Base-by-base conservation (phyloP, 2,329 filamentous ascomycete species). In the Colletotrichum lini region DNA sequence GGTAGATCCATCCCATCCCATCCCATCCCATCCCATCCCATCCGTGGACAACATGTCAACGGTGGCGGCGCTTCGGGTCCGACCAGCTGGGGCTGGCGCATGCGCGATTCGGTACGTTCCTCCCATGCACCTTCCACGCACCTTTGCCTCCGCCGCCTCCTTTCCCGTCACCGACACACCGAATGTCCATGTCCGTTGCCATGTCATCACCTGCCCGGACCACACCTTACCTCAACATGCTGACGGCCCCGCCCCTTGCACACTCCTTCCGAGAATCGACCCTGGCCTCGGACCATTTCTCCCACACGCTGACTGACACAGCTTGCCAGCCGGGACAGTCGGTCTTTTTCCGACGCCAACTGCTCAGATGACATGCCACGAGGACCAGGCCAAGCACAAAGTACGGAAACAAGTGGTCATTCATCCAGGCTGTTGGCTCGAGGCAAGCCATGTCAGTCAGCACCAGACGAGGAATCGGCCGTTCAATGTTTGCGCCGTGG, bases 11-110 rank as follows among this genome's bases (percentile, higher is more conserved):
- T 38, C 35, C 8, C 30, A 35, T 9, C 7, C 8, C 35, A 35
- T 35, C 35, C 35, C 35, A 35, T 35, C 30, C 30, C 30, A 9
- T 35, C 30, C 5, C 35, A 38, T 38, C 35, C 35, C 9, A 38
- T 38, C 35, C 35, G 35, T 50, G n/a, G 8, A 21, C 18, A n/a
- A 10, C 2, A 44, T 7, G 44, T 10, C 53, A 21, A 47, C 56
- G 56, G 35, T 21, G 38, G 49, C 49, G 61, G 47, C 42, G 44
- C 45, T 70, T 67, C 62, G 67, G 56, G 61, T 60, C 67, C 67
- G 63, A 45, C 30, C 21, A 44, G 40, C 30, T 67, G 67, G 67
- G 23, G 52, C 52, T 9, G 35, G 42, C 12, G 13, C 52, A n/a
- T 15, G n/a, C 38, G 30, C n/a, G n/a, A 42, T 23, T 35, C 45